Base-by-base conservation (phyloP, 2,329 filamentous ascomycete species). In the Sclerotinia nivalis region DNA sequence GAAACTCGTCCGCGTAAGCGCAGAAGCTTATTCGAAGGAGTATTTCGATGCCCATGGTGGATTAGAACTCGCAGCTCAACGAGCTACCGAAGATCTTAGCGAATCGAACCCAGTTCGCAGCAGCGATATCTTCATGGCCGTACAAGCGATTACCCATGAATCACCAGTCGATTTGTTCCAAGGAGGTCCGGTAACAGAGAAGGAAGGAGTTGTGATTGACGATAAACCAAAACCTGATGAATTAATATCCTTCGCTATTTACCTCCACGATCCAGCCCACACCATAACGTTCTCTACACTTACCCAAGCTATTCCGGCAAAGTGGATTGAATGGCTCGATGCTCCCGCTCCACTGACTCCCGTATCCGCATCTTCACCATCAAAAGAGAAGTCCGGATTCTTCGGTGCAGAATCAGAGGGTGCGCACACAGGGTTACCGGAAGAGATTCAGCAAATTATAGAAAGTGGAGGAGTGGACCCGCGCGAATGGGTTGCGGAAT, bases 401-500 rank as follows among this genome's bases (percentile, higher is more conserved):
- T 77, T 78, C 49, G 73, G 74, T 43, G 84, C 83, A 68, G 82
- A 85, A 56, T 81, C 58, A 31, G 54, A 83, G 60, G 79, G 80
- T 47, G 75, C 81, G 4, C 77, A 80, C 52, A 79, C 79, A 13
- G 78, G 83, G n/a, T 80, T 94, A 47, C 95, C 96, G 0, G 91
- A 93, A 40, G 93, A 94, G 77, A 97, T 99, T 76, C 86, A 87
- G 31, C 92, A 95, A 74, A 97, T 98, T 73, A 88, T 99, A 54
- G 88, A 89, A 76, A 82, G 82, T 58, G 88, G 88, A 12, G 88
- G 87, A 60, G 93, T 98, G 2, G 96, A 99, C 78, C 96, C 96
- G 0, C 86, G 96, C 70, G 96, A 99, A 80, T 99, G 96, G 96
- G 92, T 97, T 50, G 91, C 94, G 4, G 96, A 98, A 80, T 99